Percentiles rank a stretch among this genome's conserved stretches.
Conservation (phyloP, 192 early-diverging fungal species). For the Gamsiella multidivaricata region DNA sequence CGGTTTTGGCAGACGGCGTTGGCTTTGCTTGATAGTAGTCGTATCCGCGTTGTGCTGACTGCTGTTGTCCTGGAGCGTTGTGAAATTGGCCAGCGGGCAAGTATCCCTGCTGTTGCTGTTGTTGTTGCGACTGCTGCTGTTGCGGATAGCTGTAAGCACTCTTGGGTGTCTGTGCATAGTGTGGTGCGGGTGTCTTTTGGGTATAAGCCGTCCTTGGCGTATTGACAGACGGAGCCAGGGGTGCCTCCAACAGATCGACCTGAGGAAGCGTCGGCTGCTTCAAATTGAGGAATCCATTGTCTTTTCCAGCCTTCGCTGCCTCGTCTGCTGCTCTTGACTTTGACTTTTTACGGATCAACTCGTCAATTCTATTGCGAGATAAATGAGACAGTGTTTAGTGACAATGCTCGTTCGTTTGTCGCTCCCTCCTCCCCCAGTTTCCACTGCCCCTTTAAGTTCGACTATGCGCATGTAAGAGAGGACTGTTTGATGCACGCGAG, state of each 20-base stretch:
- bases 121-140: constrained; percentile 13
- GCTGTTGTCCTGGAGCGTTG: neutral
- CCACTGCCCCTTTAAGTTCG: no score
- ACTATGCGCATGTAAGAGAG: neutral
- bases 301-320: constrained; percentile 16
- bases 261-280: constrained; percentile 54
- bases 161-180: constrained; percentile 18
- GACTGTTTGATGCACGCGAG: no score
- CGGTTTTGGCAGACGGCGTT: neutral
- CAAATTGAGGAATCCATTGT: constrained; percentile 10
- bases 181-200: neutral
- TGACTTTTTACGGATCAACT: constrained; percentile 65
- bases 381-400: neutral
- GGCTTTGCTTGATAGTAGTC: constrained; percentile 29
- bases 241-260: constrained; percentile 10
- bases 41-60: constrained; percentile 6
- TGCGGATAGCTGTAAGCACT: constrained; percentile 2
- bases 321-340: constrained; percentile 56
- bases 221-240: neutral
- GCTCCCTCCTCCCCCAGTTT: no score
- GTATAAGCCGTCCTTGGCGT: constrained; percentile 19
- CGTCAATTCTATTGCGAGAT: constrained; percentile 60
- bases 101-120: constrained; percentile 9
- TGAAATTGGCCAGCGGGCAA: no score
- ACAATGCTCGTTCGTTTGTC: neutral